Conservation (phyloP, 2,329 filamentous ascomycete genomes). For the Phaeosphaeriaceae sp. region DNA sequence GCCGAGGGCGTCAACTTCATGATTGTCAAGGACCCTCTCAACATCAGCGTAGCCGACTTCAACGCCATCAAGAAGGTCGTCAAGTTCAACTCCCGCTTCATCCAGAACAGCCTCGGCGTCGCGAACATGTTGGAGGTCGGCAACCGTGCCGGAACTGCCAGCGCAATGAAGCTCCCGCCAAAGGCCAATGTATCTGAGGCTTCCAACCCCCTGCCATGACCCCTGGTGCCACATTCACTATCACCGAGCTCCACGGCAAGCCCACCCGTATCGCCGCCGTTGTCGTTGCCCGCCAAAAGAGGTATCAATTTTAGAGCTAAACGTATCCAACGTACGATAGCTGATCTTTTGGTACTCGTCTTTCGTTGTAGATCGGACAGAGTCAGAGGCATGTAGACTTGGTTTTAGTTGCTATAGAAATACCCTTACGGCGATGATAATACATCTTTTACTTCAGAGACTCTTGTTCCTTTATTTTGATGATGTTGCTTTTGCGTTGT, state of each 20-base stretch:
- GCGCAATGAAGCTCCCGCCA: not conserved
- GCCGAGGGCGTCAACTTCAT: slow-evolving; percentile 63
- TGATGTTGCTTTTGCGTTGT: too few relatives aligned
- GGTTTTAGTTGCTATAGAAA: too few relatives aligned
- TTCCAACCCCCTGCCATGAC: slow-evolving; percentile 1
- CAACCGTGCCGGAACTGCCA: slow-evolving; percentile 9
- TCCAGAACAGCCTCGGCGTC: slow-evolving; percentile 58
- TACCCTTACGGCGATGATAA: too few relatives aligned
- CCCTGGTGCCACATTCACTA: slow-evolving; percentile 15
- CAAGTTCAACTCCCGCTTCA: slow-evolving; percentile 63
- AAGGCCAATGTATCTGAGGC: not conserved
- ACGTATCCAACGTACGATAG: not conserved
- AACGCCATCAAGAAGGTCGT: slow-evolving; percentile 59
- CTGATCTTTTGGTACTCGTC: too few relatives aligned
- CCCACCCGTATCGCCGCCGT: not conserved
- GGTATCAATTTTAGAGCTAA: too few relatives aligned
- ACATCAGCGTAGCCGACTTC: slow-evolving; percentile 58
- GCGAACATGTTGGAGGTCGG: slow-evolving; percentile 51
- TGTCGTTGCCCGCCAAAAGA: slow-evolving; percentile 4
- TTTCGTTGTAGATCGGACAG: too few relatives aligned
- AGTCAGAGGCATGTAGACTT: too few relatives aligned
- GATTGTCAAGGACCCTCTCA: slow-evolving; percentile 57
- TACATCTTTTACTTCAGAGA: too few relatives aligned
- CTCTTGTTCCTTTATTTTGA: too few relatives aligned
- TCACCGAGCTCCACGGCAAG: slow-evolving; percentile 22